Conservation (phyloP, 2,329 filamentous ascomycete species). For the Colletotrichum noveboracense region DNA sequence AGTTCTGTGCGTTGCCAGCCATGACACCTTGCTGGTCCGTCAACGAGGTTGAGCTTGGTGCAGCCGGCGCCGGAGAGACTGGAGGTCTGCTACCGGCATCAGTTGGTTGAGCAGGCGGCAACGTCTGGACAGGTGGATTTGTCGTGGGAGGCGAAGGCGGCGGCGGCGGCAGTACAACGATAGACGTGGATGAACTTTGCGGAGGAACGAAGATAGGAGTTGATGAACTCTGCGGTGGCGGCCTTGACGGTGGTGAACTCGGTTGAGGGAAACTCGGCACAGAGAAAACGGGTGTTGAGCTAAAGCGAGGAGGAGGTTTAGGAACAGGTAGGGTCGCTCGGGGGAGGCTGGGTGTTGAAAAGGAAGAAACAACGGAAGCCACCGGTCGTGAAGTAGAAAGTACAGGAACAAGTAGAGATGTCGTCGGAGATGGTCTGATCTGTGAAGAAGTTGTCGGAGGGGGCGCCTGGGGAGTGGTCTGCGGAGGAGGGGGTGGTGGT, state of each 20-base stretch:
- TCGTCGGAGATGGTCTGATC: not conserved
- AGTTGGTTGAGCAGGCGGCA: not conserved
- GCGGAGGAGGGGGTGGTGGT: not conserved
- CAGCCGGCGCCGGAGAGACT: not conserved
- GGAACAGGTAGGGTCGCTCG: not conserved
- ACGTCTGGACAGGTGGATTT: not conserved
- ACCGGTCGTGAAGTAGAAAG: not conserved
- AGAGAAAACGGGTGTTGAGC: not conserved
- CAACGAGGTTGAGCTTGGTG: slow-evolving; percentile 9
- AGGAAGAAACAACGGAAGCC: not conserved
- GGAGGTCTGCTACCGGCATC: slow-evolving; percentile 1
- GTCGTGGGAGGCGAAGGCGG: not conserved
- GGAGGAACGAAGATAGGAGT: not conserved
- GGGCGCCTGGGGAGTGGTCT: not conserved
- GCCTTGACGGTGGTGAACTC: not conserved
- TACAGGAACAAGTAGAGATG: not conserved
- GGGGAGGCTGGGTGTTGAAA: not conserved
- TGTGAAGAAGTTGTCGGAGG: not conserved
- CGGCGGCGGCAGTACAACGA: not conserved
- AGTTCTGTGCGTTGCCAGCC: not conserved
- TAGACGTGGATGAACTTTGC: not conserved
- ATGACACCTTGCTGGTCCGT: slow-evolving; percentile 7
- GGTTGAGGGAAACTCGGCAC: not conserved
- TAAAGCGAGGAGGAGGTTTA: not conserved
- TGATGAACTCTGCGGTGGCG: not conserved